Evolutionary conservation across 1,284 basidiomycete species (phyloP), one percentile per base, ranked within the genome.

Genomic region (Irpex sp.): DNA sequence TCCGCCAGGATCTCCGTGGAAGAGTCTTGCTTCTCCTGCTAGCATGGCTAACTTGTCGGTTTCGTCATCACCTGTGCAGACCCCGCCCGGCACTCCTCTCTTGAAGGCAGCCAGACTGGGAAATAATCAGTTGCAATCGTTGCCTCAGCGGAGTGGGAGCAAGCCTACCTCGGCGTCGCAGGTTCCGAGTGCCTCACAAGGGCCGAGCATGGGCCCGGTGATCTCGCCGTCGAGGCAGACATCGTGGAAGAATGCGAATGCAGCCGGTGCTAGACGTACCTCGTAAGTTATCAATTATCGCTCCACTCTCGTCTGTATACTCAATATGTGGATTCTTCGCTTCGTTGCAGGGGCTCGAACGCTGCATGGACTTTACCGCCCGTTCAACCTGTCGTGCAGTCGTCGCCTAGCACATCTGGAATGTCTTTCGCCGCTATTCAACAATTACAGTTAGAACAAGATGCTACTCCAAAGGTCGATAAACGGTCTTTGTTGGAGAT

Each of bases 351-450:
- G 59, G 77, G 80, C 64, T 74, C 77, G 39, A 71, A 71, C 47
- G 63, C 69, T 19, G 83, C 84, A 19, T 90, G 89, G 88, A 80
- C 79, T 1, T 69, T 79, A 1, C 78, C 81, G 0, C 80, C 84
- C 1, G 76, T 77, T 4, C 77, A 80, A 58, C 77, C 82, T 0
- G 71, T 77, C 33, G 73, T 77, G 0, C 72, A 75, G 42, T 66
- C 79, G 0, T 72, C 78, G 2, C 4, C 49, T 18, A 12, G 48
- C 1, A 60, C 66, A 3, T 67, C 77, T 2, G 74, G 77, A 0
- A 76, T 86, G 63, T 95, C 94, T 0, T 87, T 97, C 57, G 79
- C 85, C 0, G 90, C 87, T 8, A 97, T 97, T 59, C 94, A 96
- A 72, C 80, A 86, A 68, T 78, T 88, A 58, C 91, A 96, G 71